Evolutionary conservation across 768 basidiomycete species (phyloP).

Genomic region (Naganishia vaughanmartiniae): DNA sequence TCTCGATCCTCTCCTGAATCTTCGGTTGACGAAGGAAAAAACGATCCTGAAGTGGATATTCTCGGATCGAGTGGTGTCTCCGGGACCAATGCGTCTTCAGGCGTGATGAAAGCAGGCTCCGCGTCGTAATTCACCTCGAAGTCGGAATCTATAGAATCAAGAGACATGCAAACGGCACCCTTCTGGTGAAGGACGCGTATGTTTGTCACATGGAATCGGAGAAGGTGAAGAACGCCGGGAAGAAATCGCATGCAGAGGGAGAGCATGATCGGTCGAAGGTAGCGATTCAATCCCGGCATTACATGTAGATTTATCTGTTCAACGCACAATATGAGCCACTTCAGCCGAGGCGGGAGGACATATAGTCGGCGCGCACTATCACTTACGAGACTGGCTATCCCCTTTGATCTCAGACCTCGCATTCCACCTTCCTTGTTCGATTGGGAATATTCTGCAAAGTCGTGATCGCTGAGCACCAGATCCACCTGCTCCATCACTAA

Average conservation of each 20-base stretch:
- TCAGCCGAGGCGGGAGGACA: not conserved
- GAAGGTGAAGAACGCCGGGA: conserved; percentile 8
- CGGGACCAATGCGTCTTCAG: not conserved
- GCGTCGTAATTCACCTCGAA: conserved; percentile 17
- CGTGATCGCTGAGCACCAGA: conserved; percentile 3
- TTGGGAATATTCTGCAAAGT: not conserved
- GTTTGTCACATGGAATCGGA: conserved; percentile 1
- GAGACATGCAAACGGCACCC: not conserved
- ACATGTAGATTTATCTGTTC: not conserved
- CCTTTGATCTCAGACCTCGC: conserved; percentile 1
- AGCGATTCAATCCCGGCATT: not conserved
- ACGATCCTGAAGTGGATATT: conserved; percentile 4
- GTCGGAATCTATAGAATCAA: conserved; percentile 2
- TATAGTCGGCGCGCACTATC: too few species aligned
- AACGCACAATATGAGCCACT: not conserved
- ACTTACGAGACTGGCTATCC: not conserved
- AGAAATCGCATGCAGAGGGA: conserved; percentile 15
- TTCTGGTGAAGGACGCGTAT: not conserved
- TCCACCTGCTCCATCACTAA: conserved; percentile 33
- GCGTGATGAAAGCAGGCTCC: conserved; percentile 14
- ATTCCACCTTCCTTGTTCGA: conserved; percentile 1
- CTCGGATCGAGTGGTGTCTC: conserved; percentile 4
- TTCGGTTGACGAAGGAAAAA: not conserved
- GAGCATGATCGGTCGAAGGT: conserved; percentile 3
- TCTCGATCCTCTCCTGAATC: not conserved